These are phyloP conservation scores for Brassica napus DNA, from an alignment of 345 rosid species.

Conservation along the genomic window DNA sequence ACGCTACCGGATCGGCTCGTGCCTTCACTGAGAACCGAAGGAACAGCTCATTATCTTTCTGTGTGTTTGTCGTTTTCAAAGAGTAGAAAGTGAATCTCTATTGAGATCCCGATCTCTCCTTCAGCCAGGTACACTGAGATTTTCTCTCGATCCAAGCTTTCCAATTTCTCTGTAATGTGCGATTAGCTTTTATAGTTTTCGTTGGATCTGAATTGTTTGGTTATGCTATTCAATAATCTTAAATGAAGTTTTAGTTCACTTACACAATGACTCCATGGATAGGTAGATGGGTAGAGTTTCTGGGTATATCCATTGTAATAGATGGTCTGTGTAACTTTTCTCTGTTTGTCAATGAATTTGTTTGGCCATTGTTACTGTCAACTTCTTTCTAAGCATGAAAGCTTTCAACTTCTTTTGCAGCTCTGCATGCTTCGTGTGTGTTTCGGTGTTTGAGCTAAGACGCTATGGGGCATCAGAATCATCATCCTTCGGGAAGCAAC, in stretches of 20 bases:
- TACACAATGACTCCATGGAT: too few relatives aligned
- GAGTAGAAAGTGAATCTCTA: slow-evolving; percentile 20
- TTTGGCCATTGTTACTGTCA: background rate
- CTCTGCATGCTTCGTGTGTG: slow-evolving; percentile 27
- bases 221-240: background rate
- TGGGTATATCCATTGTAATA: too few relatives aligned
- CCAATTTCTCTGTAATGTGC: too few relatives aligned
- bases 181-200: too few relatives aligned
- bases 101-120: slow-evolving; percentile 35
- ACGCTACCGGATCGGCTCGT: slow-evolving; percentile 17
- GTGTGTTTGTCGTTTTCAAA: background rate
- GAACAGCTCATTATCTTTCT: background rate
- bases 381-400: background rate
- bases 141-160: slow-evolving; percentile 17
- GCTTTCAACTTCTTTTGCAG: slow-evolving; percentile 17
- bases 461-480: slow-evolving; percentile 50
- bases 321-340: too few relatives aligned
- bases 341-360: background rate
- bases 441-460: slow-evolving; percentile 27
- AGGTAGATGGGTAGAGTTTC: too few relatives aligned
- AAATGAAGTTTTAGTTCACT: too few relatives aligned
- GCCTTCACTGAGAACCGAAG: background rate
- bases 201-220: background rate
- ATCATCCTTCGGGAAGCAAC: slow-evolving; percentile 40
- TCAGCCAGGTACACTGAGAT: background rate